Conservation (phyloP, 352 stramenopile species). For the Pythium monospermum region DNA sequence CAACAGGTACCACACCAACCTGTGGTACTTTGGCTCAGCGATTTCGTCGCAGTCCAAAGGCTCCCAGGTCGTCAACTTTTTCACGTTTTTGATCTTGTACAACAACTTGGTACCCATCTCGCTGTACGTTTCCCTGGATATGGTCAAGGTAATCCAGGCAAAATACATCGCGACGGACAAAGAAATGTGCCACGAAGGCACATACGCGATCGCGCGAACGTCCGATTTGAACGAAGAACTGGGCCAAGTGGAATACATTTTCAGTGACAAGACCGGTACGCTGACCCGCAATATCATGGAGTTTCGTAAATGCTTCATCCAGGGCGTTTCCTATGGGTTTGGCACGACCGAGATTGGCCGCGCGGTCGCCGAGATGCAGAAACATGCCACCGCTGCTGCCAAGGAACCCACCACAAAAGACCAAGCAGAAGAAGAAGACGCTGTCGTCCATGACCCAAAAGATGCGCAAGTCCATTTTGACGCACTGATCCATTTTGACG, state of each 20-base stretch:
- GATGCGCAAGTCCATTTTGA: conserved; percentile 64
- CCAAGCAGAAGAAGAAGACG: conserved; percentile 4
- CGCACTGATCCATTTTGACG: conserved; percentile 63
- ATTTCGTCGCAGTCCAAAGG: conserved; percentile 12
- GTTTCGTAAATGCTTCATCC: conserved; percentile 89
- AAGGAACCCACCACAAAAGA: not conserved
- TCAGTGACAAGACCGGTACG: conserved; percentile 99
- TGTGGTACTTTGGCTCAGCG: conserved; percentile 46
- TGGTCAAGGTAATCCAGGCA: conserved; percentile 86
- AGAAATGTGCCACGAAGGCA: conserved; percentile 85
- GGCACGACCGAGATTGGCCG: conserved; percentile 76
- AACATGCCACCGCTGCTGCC: conserved; percentile 11
- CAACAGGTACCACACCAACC: conserved; percentile 24
- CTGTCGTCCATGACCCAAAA: conserved; percentile 28
- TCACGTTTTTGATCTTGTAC: conserved; percentile 95
- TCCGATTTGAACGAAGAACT: conserved; percentile 91
- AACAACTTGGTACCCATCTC: conserved; percentile 97
- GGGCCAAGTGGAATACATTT: conserved; percentile 96
- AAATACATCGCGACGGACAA: conserved; percentile 61
- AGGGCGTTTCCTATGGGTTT: conserved; percentile 78
- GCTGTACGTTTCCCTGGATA: conserved; percentile 96
- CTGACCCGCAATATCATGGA: conserved; percentile 99
- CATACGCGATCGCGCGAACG: conserved; percentile 73
- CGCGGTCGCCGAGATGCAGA: conserved; percentile 44
- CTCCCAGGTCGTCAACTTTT: conserved; percentile 75